Evolutionary conservation across 192 early-diverging fungal species (phyloP), one percentile per base, ranked within the genome.

Genomic region (Diversispora eburnea): DNA sequence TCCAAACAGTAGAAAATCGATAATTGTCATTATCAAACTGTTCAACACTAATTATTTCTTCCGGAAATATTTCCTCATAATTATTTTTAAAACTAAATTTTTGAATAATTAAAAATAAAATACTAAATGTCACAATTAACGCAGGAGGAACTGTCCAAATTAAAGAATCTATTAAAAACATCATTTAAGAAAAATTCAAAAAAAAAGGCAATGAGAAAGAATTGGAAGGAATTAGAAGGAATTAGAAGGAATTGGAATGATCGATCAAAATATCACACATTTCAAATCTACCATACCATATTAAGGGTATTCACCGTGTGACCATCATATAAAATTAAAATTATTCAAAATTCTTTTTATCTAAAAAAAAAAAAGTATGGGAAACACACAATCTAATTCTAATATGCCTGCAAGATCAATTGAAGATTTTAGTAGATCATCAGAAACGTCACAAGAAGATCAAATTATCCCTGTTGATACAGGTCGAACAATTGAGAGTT

Each of bases 1-100:
- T 68, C 41, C 25, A 52, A 52, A 68, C 49, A 4, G 67, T 68
- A 52, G 67, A 68, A 52, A 68, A 68, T 19, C 67, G 67, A 15
- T 25, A 19, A 42, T 22, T 39, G 25, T 22, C 67, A 41, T n/a
- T 15, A 33, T 33, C 2, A 33, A 33, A 33, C 25, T 33, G 25
- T 49, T 20, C n/a, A 41, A 17, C 19, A 68, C 52, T 48, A 33
- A n/a, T 20, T 4, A 43, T n/a, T 17, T 63, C 42, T n/a, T 43
- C 42, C 3, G 5, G n/a, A 3, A 39, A 43, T 63, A 63, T 17
- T 46, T 63, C 61, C 8, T n/a, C 17, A 63, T n/a, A 45, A 0
- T 13, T 46, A 45, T 43, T 63, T 15, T 39, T n/a, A 63, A 8
- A 45, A 17, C 9, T 43, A 45, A 63, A 19, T n/a, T 8, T n/a